A percentile compares a stretch with the other conserved stretches of the same genome.
Conservation (phyloP, 2,329 filamentous ascomycete species). For the Stagonosporopsis cucurbitacearum region DNA sequence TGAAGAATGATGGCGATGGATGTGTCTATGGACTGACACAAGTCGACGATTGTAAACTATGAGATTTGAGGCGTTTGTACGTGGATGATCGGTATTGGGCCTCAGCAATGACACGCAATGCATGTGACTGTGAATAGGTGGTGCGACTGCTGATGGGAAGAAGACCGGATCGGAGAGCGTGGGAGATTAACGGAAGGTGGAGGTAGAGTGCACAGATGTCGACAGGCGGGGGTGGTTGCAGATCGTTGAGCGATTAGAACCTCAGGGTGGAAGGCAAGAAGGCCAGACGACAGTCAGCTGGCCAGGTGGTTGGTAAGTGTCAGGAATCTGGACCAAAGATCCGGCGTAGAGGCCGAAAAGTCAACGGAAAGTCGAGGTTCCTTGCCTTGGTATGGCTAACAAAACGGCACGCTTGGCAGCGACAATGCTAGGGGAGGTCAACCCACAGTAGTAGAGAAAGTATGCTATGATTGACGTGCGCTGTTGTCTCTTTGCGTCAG, state of each 20-base stretch:
- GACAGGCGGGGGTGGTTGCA: conserved; percentile 1
- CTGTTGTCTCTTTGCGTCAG: conserved; percentile 37
- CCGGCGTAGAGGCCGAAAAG: conserved; percentile 24
- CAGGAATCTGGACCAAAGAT: conserved; percentile 19
- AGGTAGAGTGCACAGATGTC: conserved; percentile 17
- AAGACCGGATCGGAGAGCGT: conserved; percentile 9
- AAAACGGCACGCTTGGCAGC: conserved; percentile 26
- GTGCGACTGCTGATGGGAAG: conserved; percentile 22
- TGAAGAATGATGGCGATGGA: conserved; percentile 36
- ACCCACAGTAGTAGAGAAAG: conserved; percentile 6
- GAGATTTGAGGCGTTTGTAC: background rate
- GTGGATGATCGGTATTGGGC: conserved; percentile 7
- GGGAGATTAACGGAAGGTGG: conserved; percentile 23
- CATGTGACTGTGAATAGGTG: conserved; percentile 14
- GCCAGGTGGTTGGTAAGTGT: conserved; percentile 10
- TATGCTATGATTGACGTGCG: conserved; percentile 35
- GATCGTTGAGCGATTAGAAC: conserved; percentile 1
- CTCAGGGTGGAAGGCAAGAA: conserved; percentile 7
- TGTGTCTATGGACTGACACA: conserved; percentile 46
- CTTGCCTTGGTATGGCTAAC: conserved; percentile 32
- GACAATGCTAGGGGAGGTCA: conserved; percentile 23
- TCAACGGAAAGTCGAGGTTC: conserved; percentile 33
- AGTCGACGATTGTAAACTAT: conserved; percentile 20
- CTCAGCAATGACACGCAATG: conserved; percentile 4
- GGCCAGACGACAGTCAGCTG: background rate